Evolutionary conservation across 202 grass and related monocot genomes (phyloP).

Genomic region (Setaria viridis): DNA sequence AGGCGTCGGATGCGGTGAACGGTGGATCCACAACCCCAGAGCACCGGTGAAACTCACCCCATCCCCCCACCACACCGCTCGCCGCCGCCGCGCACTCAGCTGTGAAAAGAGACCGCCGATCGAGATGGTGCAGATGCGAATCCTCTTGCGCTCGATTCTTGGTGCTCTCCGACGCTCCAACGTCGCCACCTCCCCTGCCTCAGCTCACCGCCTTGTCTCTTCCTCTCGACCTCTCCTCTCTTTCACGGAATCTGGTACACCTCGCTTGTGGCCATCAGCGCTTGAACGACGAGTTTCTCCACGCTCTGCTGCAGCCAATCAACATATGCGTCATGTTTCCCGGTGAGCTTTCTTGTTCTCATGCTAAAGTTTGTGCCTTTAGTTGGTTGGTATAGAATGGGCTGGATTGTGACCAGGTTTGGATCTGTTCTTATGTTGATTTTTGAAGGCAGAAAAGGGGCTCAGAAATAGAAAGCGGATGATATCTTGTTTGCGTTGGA

Average conservation of each 20-base stretch:
- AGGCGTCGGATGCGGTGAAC: too few species aligned
- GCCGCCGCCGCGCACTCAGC: too few species aligned
- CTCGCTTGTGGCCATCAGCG: neutral
- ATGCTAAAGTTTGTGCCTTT: neutral
- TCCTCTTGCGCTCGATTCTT: neutral
- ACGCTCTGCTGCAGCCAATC: neutral
- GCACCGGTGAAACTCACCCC: too few species aligned
- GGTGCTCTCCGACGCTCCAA: neutral
- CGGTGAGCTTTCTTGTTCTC: neutral
- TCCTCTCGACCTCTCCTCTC: neutral
- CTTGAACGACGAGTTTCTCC: neutral
- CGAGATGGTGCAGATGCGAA: slow-evolving; percentile 1
- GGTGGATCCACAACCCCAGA: too few species aligned
- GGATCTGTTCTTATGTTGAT: neutral
- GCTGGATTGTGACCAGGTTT: neutral
- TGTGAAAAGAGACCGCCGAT: neutral
- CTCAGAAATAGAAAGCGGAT: neutral
- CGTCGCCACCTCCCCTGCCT: neutral
- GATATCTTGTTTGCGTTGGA: neutral
- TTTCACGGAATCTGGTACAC: neutral
- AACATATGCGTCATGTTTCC: neutral
- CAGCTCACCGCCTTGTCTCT: neutral
- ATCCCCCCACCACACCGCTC: too few species aligned
- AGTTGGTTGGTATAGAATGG: neutral
- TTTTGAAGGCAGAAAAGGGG: neutral